Evolutionary conservation across 2,329 filamentous ascomycete species (phyloP).

Genomic region (Neopestalotiopsis rosae): DNA sequence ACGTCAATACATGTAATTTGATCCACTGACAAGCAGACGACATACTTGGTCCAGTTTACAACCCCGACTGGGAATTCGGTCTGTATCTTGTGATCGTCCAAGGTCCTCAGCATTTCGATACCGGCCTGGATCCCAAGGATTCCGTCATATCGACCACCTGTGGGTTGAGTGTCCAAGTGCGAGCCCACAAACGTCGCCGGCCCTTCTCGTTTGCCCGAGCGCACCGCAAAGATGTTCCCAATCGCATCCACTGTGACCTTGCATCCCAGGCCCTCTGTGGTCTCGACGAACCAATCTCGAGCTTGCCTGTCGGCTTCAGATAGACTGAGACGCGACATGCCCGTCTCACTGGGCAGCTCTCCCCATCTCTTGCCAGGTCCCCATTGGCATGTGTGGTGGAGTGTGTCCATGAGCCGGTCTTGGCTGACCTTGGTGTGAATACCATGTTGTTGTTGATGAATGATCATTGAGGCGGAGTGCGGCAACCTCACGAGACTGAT

Average conservation of each 20-base stretch:
- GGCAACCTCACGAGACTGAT: not conserved
- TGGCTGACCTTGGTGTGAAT: constrained; percentile 14
- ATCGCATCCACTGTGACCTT: constrained; percentile 73
- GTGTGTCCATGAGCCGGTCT: constrained; percentile 21
- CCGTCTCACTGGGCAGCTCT: constrained; percentile 66
- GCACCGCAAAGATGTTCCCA: constrained; percentile 81
- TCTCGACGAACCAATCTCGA: constrained; percentile 76
- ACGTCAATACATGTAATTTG: not conserved
- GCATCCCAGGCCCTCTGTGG: constrained; percentile 68
- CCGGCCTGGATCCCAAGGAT: constrained; percentile 77
- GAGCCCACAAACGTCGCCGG: constrained; percentile 73
- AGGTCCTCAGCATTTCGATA: constrained; percentile 71
- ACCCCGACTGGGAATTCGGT: constrained; percentile 76
- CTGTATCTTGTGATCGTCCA: constrained; percentile 70
- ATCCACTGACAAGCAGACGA: not conserved
- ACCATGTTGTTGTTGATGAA: not conserved
- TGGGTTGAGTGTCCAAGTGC: constrained; percentile 70
- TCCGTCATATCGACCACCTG: constrained; percentile 75
- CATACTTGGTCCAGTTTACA: constrained; percentile 76
- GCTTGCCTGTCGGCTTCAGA: constrained; percentile 74
- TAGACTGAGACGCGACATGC: constrained; percentile 77
- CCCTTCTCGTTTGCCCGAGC: constrained; percentile 63
- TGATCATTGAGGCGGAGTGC: not conserved
- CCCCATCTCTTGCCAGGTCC: constrained; percentile 12
- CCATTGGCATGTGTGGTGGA: constrained; percentile 19